Evolutionary conservation across 345 rosid species (phyloP), one percentile per base, ranked within the genome.

Genomic region (Ceriops tagal): DNA sequence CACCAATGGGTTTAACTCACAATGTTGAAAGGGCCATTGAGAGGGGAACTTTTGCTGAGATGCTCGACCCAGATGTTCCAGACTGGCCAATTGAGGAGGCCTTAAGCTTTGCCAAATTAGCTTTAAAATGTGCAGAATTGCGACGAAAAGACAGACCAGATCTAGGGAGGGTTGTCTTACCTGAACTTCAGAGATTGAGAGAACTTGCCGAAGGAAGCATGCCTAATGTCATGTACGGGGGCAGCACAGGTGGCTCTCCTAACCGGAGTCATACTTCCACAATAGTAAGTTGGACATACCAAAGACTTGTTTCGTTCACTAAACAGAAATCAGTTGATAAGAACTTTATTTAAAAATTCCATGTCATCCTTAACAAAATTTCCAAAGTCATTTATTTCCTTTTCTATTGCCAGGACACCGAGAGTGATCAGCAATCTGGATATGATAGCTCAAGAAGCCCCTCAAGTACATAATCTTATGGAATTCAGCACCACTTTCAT

Each of bases 131-230:
- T 64, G 84, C 96, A 6, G 93, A 95, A 58, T 63, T 88, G 77
- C 83, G 99, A 75, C 76, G 83, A 35, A 95, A 82, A 79, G 97
- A 95, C 78, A 86, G 99, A 72, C 99, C 99, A 16, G 92, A 95
- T 75, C 90, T 95, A 1, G 85, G 86, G 51, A 72, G 35, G 9
- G 83, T 55, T 5, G 58, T 95, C 37, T 71, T 95, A 68, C 97
- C 96, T 26, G 92, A 82, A 79, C 96, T 92, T 46, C 75, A 91
- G 62, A 83, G 83, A 72, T 70, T 89, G 76, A 87, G 89, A 71
- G 76, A 15, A 26, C 85, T 89, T 46, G 97, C 88, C 1, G 96
- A 85, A 57, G 86, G 74, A 37, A 77, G 61, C 49, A 84, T 76
- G 83, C 75, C 86, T 37, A 60, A 58, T 24, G n/a, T 63, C 55